Percentiles rank a stretch among this genome's conserved stretches.
These are phyloP conservation scores for Lunularia cruciata DNA, from an alignment of 225 moss, liverwort and hornwort species.

Conservation along the genomic window DNA sequence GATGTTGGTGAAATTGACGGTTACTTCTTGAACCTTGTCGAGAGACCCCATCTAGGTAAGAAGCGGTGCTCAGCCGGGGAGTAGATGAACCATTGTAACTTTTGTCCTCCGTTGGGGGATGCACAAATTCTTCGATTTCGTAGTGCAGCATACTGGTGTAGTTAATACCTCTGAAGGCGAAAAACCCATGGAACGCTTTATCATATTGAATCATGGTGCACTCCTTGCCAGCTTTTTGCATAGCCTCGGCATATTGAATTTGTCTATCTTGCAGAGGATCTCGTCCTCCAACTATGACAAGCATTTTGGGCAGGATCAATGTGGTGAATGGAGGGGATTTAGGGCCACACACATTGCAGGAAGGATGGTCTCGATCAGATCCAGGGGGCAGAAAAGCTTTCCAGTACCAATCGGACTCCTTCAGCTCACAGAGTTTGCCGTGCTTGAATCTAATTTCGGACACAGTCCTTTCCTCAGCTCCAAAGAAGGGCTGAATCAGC, in stretches of 20 bases:
- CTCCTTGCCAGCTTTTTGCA: constrained; percentile 40
- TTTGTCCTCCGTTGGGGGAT: constrained; percentile 27
- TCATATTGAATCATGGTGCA: constrained; percentile 37
- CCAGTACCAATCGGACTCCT: constrained; percentile 85
- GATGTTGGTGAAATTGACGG: neutral
- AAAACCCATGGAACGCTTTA: constrained; percentile 46
- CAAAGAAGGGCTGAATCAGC: constrained; percentile 69
- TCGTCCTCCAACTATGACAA: constrained; percentile 38
- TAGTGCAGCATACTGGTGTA: constrained; percentile 30
- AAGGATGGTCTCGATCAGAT: constrained; percentile 67
- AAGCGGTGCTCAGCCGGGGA: constrained; percentile 29
- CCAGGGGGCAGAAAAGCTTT: constrained; percentile 63
- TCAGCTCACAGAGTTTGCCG: constrained; percentile 50
- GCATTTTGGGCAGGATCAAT: constrained; percentile 36
- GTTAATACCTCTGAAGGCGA: constrained; percentile 26
- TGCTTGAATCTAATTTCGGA: constrained; percentile 61
- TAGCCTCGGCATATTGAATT: constrained; percentile 40
- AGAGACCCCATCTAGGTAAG: constrained; percentile 18
- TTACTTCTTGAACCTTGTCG: neutral
- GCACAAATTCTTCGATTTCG: constrained; percentile 43
- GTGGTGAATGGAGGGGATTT: constrained; percentile 39
- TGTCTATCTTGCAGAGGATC: constrained; percentile 38
- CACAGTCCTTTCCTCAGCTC: constrained; percentile 71
- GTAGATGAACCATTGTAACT: constrained; percentile 9
- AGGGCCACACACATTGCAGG: constrained; percentile 67